Evolutionary conservation across 2,329 filamentous ascomycete genomes (phyloP).

Genomic region (Ceratocystiopsis minuta): DNA sequence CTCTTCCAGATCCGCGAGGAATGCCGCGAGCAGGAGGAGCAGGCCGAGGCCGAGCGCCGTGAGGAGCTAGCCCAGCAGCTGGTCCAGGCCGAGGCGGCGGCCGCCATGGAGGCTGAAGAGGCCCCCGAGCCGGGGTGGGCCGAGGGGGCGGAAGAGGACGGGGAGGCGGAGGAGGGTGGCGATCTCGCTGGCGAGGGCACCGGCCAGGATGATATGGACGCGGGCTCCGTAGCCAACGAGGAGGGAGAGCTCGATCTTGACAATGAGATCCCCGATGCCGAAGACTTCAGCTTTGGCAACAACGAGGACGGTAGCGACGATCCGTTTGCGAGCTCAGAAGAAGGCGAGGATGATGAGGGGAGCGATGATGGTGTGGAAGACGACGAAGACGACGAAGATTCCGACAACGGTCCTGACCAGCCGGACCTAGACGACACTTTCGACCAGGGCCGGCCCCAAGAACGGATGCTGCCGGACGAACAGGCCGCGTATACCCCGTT

Average conservation of each 20-base stretch:
- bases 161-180: slow-evolving; percentile 21
- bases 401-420: too few species aligned
- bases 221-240: slow-evolving; percentile 31
- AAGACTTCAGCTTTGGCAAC: slow-evolving; percentile 31
- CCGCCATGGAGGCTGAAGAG: slow-evolving; percentile 20
- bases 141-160: slow-evolving; percentile 62
- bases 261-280: slow-evolving; percentile 52
- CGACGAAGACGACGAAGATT: slow-evolving; percentile 14
- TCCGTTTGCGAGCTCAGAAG: slow-evolving; percentile 10
- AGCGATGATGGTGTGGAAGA: slow-evolving; percentile 23
- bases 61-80: slow-evolving; percentile 59
- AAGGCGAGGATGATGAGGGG: slow-evolving; percentile 22
- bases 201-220: slow-evolving; percentile 22
- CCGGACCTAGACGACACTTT: neutral
- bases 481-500: too few species aligned
- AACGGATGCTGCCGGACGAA: neutral
- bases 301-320: slow-evolving; percentile 23
- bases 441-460: neutral
- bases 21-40: slow-evolving; percentile 71
- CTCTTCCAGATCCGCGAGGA: slow-evolving; percentile 83
- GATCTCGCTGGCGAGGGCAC: slow-evolving; percentile 25
- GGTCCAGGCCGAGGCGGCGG: slow-evolving; percentile 34
- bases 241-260: slow-evolving; percentile 44
- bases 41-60: slow-evolving; percentile 52
- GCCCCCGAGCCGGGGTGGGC: slow-evolving; percentile 58